These are phyloP conservation scores for Termitomyces heimii DNA, from an alignment of 768 basidiomycete genomes.

Conservation along the genomic window DNA sequence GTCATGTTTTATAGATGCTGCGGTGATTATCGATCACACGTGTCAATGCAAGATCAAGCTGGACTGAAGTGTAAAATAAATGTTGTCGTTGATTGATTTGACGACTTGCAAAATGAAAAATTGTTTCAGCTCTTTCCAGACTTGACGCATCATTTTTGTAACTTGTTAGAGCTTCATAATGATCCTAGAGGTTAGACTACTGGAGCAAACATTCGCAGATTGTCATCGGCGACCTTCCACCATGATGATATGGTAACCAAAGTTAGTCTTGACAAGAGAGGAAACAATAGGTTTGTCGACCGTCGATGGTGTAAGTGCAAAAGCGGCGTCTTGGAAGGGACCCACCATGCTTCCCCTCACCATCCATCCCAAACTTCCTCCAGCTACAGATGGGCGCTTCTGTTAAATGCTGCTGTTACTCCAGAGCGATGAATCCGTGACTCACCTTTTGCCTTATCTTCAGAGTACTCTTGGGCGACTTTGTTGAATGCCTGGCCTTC, in stretches of 20 bases:
- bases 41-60: too few relatives aligned
- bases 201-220: background rate
- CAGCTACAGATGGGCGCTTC: constrained; percentile 38
- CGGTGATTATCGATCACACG: too few relatives aligned
- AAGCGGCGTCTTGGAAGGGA: constrained; percentile 87
- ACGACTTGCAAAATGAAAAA: too few relatives aligned
- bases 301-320: constrained; percentile 71
- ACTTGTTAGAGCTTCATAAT: too few relatives aligned
- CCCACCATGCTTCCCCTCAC: constrained; percentile 82
- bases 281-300: constrained; percentile 74
- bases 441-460: constrained; percentile 84
- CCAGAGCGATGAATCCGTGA: background rate
- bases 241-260: constrained; percentile 90
- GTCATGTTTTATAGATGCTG: too few relatives aligned
- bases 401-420: background rate
- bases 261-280: constrained; percentile 73
- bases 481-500: constrained; percentile 82
- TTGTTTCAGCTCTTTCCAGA: too few relatives aligned
- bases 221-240: constrained; percentile 71
- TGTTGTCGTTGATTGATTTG: too few relatives aligned
- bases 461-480: constrained; percentile 85
- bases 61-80: too few relatives aligned
- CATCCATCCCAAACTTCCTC: constrained; percentile 88
- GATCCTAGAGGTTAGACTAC: background rate
- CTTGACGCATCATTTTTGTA: too few relatives aligned